These are phyloP conservation scores for Ceratocystis albifundus DNA, from an alignment of 2,329 filamentous ascomycete species.

Conservation along the genomic window DNA sequence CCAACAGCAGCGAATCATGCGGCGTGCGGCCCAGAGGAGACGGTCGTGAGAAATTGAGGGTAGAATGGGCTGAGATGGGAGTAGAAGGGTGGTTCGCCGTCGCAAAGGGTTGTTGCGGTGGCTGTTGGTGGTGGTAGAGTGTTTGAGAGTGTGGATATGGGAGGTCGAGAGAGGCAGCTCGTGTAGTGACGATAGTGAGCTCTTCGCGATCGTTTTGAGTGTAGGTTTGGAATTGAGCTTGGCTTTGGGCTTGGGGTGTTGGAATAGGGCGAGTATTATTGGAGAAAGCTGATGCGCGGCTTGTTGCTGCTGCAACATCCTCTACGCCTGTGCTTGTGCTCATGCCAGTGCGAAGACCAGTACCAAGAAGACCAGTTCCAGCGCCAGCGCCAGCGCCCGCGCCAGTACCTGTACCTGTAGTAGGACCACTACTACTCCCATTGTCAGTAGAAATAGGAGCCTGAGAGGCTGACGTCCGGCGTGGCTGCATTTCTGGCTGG, in stretches of 20 bases:
- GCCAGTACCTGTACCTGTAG: not conserved
- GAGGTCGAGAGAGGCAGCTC: slow-evolving; percentile 22
- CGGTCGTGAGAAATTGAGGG: slow-evolving; percentile 21
- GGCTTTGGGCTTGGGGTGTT: slow-evolving; percentile 36
- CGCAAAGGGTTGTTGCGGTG: not conserved
- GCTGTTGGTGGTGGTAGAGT: slow-evolving; percentile 27
- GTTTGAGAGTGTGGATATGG: slow-evolving; percentile 18
- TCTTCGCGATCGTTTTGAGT: slow-evolving; percentile 66
- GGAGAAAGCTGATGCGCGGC: slow-evolving; percentile 26
- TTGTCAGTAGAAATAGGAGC: slow-evolving; percentile 36
- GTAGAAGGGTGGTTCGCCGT: slow-evolving; percentile 1
- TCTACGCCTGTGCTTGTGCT: slow-evolving; percentile 24
- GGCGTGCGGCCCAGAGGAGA: slow-evolving; percentile 21
- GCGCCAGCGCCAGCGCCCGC: not conserved
- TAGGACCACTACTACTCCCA: not conserved
- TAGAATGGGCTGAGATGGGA: slow-evolving; percentile 19
- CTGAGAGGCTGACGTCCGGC: slow-evolving; percentile 34
- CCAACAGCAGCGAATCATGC: slow-evolving; percentile 18
- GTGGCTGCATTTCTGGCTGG: slow-evolving; percentile 27
- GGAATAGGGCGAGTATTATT: slow-evolving; percentile 27
- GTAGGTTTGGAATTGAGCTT: slow-evolving; percentile 51
- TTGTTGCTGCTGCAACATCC: slow-evolving; percentile 26
- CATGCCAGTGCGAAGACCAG: not conserved
- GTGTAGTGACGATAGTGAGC: slow-evolving; percentile 53
- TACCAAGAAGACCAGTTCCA: slow-evolving; percentile 24